Conservation (phyloP, 2,329 filamentous ascomycete genomes). For the Phaeosphaeriaceae sp. region DNA sequence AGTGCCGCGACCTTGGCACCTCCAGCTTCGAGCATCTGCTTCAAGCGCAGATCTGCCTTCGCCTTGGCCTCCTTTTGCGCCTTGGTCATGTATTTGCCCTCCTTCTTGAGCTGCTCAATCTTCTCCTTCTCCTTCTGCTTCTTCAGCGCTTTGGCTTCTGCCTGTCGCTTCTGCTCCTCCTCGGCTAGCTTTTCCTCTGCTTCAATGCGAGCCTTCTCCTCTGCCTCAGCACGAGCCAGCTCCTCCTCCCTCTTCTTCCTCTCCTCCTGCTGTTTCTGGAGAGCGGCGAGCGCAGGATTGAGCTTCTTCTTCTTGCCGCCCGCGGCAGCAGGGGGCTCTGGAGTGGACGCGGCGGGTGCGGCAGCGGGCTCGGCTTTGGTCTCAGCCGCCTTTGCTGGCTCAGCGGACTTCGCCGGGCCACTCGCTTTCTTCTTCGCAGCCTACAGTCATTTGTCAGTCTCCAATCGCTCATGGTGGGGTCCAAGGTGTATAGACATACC, state of each 20-base stretch:
- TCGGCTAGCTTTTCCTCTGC: slow-evolving; percentile 70
- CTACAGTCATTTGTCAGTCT: slow-evolving; percentile 27
- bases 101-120: slow-evolving; percentile 86
- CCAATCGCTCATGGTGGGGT: background rate
- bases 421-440: slow-evolving; percentile 65
- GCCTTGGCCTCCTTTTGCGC: slow-evolving; percentile 85
- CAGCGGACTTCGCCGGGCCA: slow-evolving; percentile 56
- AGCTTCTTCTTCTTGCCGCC: slow-evolving; percentile 90
- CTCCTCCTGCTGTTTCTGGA: slow-evolving; percentile 86
- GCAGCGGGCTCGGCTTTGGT: slow-evolving; percentile 46
- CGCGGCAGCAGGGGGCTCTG: slow-evolving; percentile 40
- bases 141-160: slow-evolving; percentile 78
- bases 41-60: slow-evolving; percentile 77
- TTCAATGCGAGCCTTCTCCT: slow-evolving; percentile 71
- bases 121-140: slow-evolving; percentile 88
- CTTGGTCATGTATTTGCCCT: slow-evolving; percentile 86
- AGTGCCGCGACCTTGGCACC: slow-evolving; percentile 69
- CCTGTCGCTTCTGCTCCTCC: slow-evolving; percentile 74
- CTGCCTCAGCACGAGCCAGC: slow-evolving; percentile 63
- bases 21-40: slow-evolving; percentile 84
- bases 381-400: slow-evolving; percentile 51
- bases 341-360: slow-evolving; percentile 38
- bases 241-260: slow-evolving; percentile 73
- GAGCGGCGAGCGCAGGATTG: slow-evolving; percentile 72
- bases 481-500: slow-evolving; percentile 59